Percentiles rank a stretch among this genome's conserved stretches.
Evolutionary conservation across 768 basidiomycete species (phyloP).

Genomic region (Megacollybia marginata): DNA sequence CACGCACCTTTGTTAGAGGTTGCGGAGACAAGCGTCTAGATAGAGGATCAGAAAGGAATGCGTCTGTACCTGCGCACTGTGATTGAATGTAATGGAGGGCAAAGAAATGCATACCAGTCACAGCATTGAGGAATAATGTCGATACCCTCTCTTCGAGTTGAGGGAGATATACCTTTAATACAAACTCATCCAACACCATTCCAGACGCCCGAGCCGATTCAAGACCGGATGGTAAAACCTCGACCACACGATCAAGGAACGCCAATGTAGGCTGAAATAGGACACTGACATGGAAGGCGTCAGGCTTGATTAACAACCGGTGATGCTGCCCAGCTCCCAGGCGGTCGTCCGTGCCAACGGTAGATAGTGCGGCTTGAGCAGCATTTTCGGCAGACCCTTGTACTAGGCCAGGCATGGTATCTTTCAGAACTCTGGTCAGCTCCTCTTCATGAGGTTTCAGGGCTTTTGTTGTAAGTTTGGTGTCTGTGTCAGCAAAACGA

Average conservation of each 20-base stretch:
- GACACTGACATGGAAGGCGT: conserved; percentile 90
- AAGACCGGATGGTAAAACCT: conserved; percentile 64
- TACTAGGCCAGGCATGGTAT: conserved; percentile 92
- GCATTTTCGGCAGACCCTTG: conserved; percentile 57
- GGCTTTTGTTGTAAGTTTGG: conserved; percentile 56
- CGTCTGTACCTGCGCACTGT: conserved; percentile 56
- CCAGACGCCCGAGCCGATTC: conserved; percentile 63
- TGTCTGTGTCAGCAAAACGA: conserved; percentile 86
- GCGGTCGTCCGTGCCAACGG: conserved; percentile 59
- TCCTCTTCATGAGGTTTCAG: conserved; percentile 80
- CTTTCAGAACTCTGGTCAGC: conserved; percentile 73
- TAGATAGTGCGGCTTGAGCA: conserved; percentile 54
- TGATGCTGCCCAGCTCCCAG: conserved; percentile 74
- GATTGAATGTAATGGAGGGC: neutral
- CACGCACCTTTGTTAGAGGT: conserved; percentile 70
- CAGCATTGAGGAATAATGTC: conserved; percentile 76
- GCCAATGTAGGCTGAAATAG: conserved; percentile 91
- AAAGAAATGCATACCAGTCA: conserved; percentile 46
- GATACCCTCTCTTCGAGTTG: conserved; percentile 94
- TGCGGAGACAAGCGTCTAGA: conserved; percentile 58
- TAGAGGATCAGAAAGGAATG: conserved; percentile 76
- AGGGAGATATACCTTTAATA: conserved; percentile 85
- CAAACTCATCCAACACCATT: conserved; percentile 84
- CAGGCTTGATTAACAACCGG: conserved; percentile 76
- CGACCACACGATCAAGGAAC: conserved; percentile 69